Conservation (phyloP, 805 yeast genomes). For the Yamadazyma laniorum region DNA sequence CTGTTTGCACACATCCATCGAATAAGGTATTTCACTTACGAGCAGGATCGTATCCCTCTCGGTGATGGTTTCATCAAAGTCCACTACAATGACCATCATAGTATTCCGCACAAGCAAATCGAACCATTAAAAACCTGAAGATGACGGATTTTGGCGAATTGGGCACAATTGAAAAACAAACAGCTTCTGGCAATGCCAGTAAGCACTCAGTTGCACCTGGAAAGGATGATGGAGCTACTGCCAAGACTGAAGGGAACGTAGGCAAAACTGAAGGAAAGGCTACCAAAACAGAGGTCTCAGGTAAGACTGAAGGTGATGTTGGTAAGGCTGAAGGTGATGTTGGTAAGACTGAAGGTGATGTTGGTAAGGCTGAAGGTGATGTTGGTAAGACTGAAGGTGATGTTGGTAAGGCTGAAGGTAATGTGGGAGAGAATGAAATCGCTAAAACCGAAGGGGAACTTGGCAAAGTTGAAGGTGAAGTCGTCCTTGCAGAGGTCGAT, state of each 20-base stretch:
- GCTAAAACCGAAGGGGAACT: constrained; percentile 13
- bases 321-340: constrained; percentile 9
- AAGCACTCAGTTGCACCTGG: constrained; percentile 7
- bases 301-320: constrained; percentile 7
- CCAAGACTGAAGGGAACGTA: constrained; percentile 7
- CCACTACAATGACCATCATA: constrained; percentile 38
- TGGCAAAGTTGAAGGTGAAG: constrained; percentile 11
- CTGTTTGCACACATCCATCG: constrained; percentile 30
- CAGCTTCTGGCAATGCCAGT: constrained; percentile 3
- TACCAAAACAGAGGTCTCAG: too few species aligned
- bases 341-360: constrained; percentile 2
- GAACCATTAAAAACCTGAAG: too few species aligned
- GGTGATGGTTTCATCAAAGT: constrained; percentile 71
- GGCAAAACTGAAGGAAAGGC: constrained; percentile 12
- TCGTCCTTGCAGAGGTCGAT: neutral
- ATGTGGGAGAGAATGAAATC: constrained; percentile 10
- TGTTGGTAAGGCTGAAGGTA: constrained; percentile 10
- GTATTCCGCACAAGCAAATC: neutral
- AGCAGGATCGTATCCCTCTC: constrained; percentile 50
- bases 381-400: constrained; percentile 10
- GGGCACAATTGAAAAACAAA: constrained; percentile 9
- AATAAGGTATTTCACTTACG: constrained; percentile 50
- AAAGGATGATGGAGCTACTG: constrained; percentile 12
- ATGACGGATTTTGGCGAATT: constrained; percentile 13
- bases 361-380: constrained; percentile 13